Evolutionary conservation across 768 basidiomycete species (phyloP).

Genomic region (Rhodosporidiobolus odoratus): DNA sequence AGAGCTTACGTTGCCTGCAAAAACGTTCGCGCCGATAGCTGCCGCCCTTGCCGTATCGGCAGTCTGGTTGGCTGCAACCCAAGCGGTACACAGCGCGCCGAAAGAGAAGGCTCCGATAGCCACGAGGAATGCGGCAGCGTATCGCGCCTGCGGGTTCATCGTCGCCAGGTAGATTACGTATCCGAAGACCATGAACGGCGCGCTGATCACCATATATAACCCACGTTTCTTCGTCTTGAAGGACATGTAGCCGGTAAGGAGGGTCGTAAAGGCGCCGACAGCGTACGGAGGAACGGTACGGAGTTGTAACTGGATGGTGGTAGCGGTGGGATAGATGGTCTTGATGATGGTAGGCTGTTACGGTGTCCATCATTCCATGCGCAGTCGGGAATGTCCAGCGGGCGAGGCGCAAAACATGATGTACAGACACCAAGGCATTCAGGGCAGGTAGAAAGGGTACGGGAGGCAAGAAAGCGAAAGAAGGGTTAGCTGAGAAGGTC

Average conservation of each 20-base stretch:
- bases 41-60: slow-evolving; percentile 34
- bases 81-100: slow-evolving; percentile 34
- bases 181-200: slow-evolving; percentile 33
- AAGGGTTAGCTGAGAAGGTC: not conserved
- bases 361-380: no score
- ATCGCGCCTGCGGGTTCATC: slow-evolving; percentile 19
- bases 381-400: no score
- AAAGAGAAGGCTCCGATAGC: slow-evolving; percentile 31
- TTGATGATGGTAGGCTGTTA: slow-evolving; percentile 39
- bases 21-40: slow-evolving; percentile 37
- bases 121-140: slow-evolving; percentile 26
- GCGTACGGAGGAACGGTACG: slow-evolving; percentile 39
- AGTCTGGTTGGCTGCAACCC: slow-evolving; percentile 37
- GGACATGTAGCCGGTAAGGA: slow-evolving; percentile 25
- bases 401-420: no score
- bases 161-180: slow-evolving; percentile 32
- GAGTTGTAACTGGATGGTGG: slow-evolving; percentile 35
- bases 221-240: slow-evolving; percentile 35
- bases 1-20: slow-evolving; percentile 41
- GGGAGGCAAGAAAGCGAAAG: no score
- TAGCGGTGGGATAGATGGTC: slow-evolving; percentile 39
- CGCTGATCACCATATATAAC: slow-evolving; percentile 29
- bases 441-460: no score
- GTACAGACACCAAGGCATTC: no score
- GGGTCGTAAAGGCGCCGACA: slow-evolving; percentile 34